phyloP scores from a whole-genome alignment of 257 asterid genomes.

The Nicotiana noctiflora region DNA sequence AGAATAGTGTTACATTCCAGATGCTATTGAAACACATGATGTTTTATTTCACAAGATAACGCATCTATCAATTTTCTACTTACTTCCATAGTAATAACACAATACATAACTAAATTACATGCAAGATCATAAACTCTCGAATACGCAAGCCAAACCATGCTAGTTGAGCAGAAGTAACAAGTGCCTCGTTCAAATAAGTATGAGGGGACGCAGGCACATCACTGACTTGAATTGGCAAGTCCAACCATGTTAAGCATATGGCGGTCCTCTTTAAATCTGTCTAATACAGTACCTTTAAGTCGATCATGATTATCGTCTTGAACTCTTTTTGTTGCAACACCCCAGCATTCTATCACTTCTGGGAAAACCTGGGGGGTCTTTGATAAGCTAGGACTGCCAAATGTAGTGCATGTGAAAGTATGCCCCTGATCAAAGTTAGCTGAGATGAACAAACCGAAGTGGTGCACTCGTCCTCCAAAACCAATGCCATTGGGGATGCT shows the following conservation, averaged over 20 bases:
- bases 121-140: background rate
- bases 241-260: constrained; percentile 92
- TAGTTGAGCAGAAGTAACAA: background rate
- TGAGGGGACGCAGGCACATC: constrained; percentile 2
- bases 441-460: constrained; percentile 71
- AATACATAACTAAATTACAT: background rate
- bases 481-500: constrained; percentile 96
- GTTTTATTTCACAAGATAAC: background rate
- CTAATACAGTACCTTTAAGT: constrained; percentile 58
- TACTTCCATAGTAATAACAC: background rate
- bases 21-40: background rate
- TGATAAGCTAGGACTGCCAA: constrained; percentile 73
- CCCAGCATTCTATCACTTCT: constrained; percentile 88
- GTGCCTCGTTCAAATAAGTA: background rate
- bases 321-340: constrained; percentile 29
- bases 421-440: constrained; percentile 85
- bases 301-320: constrained; percentile 35
- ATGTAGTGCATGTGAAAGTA: constrained; percentile 65
- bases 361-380: constrained; percentile 39
- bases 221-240: constrained; percentile 76
- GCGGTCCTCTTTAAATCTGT: constrained; percentile 86
- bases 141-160: background rate
- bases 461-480: constrained; percentile 70
- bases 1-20: background rate
- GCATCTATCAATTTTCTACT: background rate